Conservation (phyloP, 2,329 filamentous ascomycete species). For the Scedosporium boydii region DNA sequence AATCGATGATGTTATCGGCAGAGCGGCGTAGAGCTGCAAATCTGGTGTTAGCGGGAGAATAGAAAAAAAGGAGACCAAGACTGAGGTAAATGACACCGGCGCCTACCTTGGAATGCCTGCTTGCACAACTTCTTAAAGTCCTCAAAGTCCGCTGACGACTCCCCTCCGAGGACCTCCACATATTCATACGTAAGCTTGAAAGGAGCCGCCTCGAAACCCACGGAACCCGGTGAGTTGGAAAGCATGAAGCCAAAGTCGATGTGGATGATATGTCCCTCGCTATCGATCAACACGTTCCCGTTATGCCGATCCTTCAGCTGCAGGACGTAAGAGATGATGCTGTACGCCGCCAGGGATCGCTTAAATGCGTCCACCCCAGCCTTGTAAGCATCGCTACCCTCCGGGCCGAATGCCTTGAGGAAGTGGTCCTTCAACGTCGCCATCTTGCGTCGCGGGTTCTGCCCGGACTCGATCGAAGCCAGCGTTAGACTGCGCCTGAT, state of each 20-base stretch:
- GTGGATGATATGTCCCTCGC: constrained; percentile 77
- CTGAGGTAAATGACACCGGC: too few relatives aligned
- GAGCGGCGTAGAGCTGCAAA: constrained; percentile 59
- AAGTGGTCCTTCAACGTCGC: constrained; percentile 78
- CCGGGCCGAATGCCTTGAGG: constrained; percentile 64
- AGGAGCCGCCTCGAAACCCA: constrained; percentile 78
- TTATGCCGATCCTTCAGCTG: constrained; percentile 84
- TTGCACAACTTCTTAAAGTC: constrained; percentile 75
- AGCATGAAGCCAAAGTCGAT: constrained; percentile 90
- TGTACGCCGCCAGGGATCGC: constrained; percentile 74
- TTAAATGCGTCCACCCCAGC: constrained; percentile 72
- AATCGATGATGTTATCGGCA: constrained; percentile 70
- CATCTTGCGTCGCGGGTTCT: constrained; percentile 65
- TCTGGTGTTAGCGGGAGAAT: too few relatives aligned
- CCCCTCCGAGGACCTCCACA: constrained; percentile 70
- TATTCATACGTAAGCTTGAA: constrained; percentile 85
- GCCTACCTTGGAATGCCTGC: constrained; percentile 67
- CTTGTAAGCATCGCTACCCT: constrained; percentile 58
- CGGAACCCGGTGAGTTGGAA: constrained; percentile 73
- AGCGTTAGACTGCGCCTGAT: constrained; percentile 75
- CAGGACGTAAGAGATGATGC: constrained; percentile 73
- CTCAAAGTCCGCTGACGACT: constrained; percentile 59
- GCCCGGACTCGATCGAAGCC: constrained; percentile 60
- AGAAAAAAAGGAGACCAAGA: too few relatives aligned
- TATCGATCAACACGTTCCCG: constrained; percentile 78